Base-by-base conservation (phyloP, 2,329 filamentous ascomycete species). In the Nemania diffusa region DNA sequence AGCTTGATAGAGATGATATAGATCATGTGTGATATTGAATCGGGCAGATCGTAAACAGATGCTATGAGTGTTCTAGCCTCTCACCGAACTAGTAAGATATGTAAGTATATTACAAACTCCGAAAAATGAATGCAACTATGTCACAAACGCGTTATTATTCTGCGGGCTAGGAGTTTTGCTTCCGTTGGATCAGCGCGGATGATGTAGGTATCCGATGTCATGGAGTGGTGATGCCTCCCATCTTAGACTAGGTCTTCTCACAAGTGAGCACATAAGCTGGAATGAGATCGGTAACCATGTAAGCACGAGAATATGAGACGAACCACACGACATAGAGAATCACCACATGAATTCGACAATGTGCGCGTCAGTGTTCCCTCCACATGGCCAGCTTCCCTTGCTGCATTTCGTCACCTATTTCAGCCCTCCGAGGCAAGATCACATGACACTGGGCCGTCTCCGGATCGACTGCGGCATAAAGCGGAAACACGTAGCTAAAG, bases 391-490 rank as follows among this genome's bases (percentile, higher is more conserved):
- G 50, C 29, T 2, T n/a, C n/a, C 48, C 8, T 32, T 32, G 29
- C 7, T 13, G 22, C 50, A 56, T 48, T 57, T 56, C 57, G 29
- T 65, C 51, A 65, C 40, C 50, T 24, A 37, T 17, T 15, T 60
- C 48, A 42, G 40, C 50, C 22, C 32, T 51, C 44, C 44, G 6
- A 29, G 22, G 22, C 15, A 9, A 29, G 20, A 50, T 56, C 51
- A 62, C 59, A 62, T 48, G 59, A 56, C 52, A 52, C 34, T 32
- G 37, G 50, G n/a, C 11, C 27, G 24, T 27, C 57, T 59, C 52
- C 60, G 57, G 62, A 62, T 64, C 50, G 40, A 59, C 44, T 11
- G 59, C 29, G 52, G 60, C n/a, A 24, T 22, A 26, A 50, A 44
- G 15, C 42, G 44, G n/a, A 44, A 48, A 42, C 17, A 55, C 27